Base-by-base conservation (phyloP, 2,329 filamentous ascomycete genomes). In the Aspergillus sp. region DNA sequence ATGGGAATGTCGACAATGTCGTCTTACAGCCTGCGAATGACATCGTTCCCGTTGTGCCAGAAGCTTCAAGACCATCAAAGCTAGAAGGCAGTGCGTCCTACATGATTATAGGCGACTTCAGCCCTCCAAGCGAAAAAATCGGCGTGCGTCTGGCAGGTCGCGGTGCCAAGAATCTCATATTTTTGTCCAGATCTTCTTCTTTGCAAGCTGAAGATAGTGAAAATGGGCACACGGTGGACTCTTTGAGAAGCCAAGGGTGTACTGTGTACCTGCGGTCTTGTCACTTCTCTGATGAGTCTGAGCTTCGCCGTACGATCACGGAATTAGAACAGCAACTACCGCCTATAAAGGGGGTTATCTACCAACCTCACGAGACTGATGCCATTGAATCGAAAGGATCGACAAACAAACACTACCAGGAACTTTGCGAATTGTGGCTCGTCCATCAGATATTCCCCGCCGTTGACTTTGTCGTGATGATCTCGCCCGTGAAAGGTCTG, bases 381-480 rank as follows among this genome's bases (percentile, higher is more conserved):
- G 7, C 35, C 26, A 30, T 30, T 11, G 10, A 30, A 30, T 30
- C 26, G 4, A 30, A 7, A 11, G 26, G 8, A 30, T 30, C 26
- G 26, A 1, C 26, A 11, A 30, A 8, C 19, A 24, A 19, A 5
- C 19, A 7, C 6, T 14, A 30, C 17, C n/a, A 45, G 7, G 13
- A 45, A n/a, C 2, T 45, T 17, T 7, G 14, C 9, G 43, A 45
- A 7, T 11, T 45, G n/a, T 16, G 22, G n/a, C 70, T 70, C 51
- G 56, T 73, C 13, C 64, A 70, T 53, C 16, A 55, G 3, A 26
- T 49, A 13, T 42, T 64, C 8, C 54, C 22, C 17, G 5, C 51
- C 10, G 59, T 75, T 13, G 66, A 72, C 36, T 73, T 73, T 55
- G 73, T 75, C 51, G 51, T 72, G 49, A 62, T 68, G 48, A 58